Conservation (phyloP, 2,329 filamentous ascomycete species). For the Berkeleyomyces rouxiae region DNA sequence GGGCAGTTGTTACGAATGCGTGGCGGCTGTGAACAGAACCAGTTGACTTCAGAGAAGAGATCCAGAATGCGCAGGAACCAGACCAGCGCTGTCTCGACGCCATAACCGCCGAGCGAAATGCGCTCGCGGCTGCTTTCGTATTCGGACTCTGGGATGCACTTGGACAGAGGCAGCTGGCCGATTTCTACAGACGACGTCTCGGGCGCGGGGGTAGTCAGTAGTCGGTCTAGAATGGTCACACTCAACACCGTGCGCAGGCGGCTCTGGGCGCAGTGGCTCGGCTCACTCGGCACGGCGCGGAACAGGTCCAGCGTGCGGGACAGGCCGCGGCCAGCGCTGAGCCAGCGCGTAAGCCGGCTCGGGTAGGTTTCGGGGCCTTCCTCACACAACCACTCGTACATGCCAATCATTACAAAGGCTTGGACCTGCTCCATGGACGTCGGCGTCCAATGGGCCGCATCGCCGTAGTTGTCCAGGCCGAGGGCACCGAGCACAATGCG, state of each 20-base stretch:
- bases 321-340: not conserved
- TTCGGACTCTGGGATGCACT: not conserved
- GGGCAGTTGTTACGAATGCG: not conserved
- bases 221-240: conserved; percentile 2
- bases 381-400: conserved; percentile 4
- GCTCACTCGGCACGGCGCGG: not conserved
- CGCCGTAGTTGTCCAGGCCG: not conserved
- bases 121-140: not conserved
- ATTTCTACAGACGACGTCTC: not conserved
- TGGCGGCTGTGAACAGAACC: not conserved
- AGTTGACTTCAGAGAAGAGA: conserved; percentile 6
- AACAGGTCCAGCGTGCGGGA: not conserved
- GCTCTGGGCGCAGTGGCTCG: not conserved
- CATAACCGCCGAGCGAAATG: not conserved
- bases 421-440: not conserved
- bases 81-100: not conserved
- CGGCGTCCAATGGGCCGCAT: not conserved
- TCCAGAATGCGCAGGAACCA: conserved; percentile 3
- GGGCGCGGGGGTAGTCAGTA: not conserved
- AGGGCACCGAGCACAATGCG: not conserved
- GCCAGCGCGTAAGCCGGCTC: not conserved
- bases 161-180: not conserved
- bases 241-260: not conserved
- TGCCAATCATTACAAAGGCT: conserved; percentile 6
- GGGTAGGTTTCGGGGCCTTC: not conserved